Base-by-base conservation (phyloP, 768 basidiomycete genomes). In the Naganishia kalamii region DNA sequence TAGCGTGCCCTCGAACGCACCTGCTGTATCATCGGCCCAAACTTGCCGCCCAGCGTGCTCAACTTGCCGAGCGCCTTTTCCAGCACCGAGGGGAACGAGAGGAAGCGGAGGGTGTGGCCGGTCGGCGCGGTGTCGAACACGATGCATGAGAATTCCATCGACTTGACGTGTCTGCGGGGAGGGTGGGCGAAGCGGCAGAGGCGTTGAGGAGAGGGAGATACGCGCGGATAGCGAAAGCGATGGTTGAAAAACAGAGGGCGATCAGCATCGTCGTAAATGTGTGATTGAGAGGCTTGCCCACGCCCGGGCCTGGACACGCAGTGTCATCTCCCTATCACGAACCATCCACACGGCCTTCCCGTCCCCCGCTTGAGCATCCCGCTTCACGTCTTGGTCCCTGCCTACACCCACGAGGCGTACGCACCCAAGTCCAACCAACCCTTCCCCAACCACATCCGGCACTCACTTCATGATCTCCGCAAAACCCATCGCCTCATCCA, bases 81-180 rank as follows among this genome's bases (percentile, higher is more conserved):
- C 10, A 99, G 83, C 5, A 99, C 96, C 21, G 87, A 89, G 0
- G 96, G 96, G 84, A 99, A 99, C n/a, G 92, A 96, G 44, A 99
- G 82, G 82, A 99, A 99, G 46, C 96, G 91, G 6, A 98, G 84
- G 0, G 96, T 99, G 80, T 99, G 96, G 0, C 96, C 96, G 3
- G 96, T 99, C 1, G 96, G 96, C 37, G 96, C 96, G 1, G 96
- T 99, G 76, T 99, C 96, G 75, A 99, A 99, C 37, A 99, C 93
- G 75, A 99, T 98, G 65, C 96, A 93, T n/a, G 92, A 94, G 82
- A 93, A 99, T 80, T 97, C 87, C 93, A 99, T 98, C 21, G 94
- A 97, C 80, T 99, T 97, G 79, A 99, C 96, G 78, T 99, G 94
- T 78, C 93, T 97, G 72, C 25, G 27, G 1, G 62, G 4, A 13